These are phyloP conservation scores for Solidago caesia DNA, from an alignment of 129 eudicot genomes.

Conservation along the genomic window DNA sequence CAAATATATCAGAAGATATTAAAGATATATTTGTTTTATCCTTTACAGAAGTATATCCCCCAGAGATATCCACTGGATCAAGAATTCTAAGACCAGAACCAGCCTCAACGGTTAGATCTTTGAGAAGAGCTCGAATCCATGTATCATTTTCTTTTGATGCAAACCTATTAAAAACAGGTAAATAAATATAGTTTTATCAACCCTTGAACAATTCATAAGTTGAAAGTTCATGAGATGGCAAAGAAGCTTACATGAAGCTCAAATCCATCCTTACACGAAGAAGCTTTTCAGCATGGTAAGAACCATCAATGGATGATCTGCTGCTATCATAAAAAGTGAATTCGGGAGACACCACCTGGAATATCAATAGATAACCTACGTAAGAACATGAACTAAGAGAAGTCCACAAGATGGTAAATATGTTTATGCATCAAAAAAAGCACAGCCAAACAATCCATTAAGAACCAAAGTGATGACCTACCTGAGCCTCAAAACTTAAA, in stretches of 20 bases:
- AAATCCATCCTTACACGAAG: conserved; percentile 92
- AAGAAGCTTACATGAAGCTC: conserved; percentile 82
- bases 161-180: conserved; percentile 49
- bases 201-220: background rate
- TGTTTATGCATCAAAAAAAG: background rate
- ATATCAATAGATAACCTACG: conserved; percentile 20
- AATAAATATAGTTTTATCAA: background rate
- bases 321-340: conserved; percentile 93
- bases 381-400: conserved; percentile 13
- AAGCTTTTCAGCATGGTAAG: conserved; percentile 78
- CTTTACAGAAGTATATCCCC: conserved; percentile 89
- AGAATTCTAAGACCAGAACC: conserved; percentile 94
- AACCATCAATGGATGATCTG: conserved; percentile 82
- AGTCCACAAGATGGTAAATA: background rate
- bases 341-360: conserved; percentile 94
- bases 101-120: conserved; percentile 88
- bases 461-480: conserved; percentile 23
- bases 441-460: background rate
- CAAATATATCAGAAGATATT: conserved; percentile 67
- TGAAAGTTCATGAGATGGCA: conserved; percentile 10
- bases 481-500: conserved; percentile 95
- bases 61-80: conserved; percentile 95
- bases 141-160: conserved; percentile 92
- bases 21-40: conserved; percentile 89
- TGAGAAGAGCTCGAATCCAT: conserved; percentile 85